Base-by-base conservation (phyloP, 2,329 filamentous ascomycete genomes). In the Penicillium capsulatum region DNA sequence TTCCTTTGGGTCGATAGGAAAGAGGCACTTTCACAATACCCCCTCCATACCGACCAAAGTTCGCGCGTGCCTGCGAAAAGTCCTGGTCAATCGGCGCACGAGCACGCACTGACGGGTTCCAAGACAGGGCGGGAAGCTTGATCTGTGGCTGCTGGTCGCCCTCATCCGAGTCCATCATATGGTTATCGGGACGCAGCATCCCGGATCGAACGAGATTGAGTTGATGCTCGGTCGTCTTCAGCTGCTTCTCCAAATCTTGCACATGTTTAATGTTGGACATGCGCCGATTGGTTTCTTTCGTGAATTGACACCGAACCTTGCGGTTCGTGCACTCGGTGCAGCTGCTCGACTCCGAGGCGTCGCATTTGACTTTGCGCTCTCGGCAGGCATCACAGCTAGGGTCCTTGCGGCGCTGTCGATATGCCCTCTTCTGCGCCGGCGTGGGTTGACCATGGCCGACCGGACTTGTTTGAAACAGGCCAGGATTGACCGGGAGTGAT, bases 201-300 rank as follows among this genome's bases (percentile, higher is more conserved):
- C 82, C 78, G 19, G 83, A 80, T 36, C 80, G 80, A 27, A 95
- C 70, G 45, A 81, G 83, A 40, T 73, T 76, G 57, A 95, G 90
- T 63, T 95, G 86, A 42, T 87, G 81, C 60, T 83, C 86, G 28
- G 92, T 76, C 36, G 83, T 77, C 32, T 84, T 79, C 57, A 96
- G 79, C 66, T 96, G 90, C 65, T 88, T 92, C 68, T 97, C 91
- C 17, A 98, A 74, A 63, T 98, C 92, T 67, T 97, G 92, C 9
- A 97, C 86, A 72, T 96, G 92, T 78, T 97, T 98, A 69, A 97
- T 97, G 1, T 91, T 97, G 13, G 92, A 97, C 92, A 98, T 98
- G 47, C 92, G 81, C 43, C 92, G 79, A 64, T 98, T 98, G 9
- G 92, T 98, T 67, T 98, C 92, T 69, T 98, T 98, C 34, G 92